Percentiles rank a stretch among this genome's conserved stretches.
These are phyloP conservation scores for Aspergillus arachidicola DNA, from an alignment of 2,329 filamentous ascomycete genomes.

Conservation along the genomic window DNA sequence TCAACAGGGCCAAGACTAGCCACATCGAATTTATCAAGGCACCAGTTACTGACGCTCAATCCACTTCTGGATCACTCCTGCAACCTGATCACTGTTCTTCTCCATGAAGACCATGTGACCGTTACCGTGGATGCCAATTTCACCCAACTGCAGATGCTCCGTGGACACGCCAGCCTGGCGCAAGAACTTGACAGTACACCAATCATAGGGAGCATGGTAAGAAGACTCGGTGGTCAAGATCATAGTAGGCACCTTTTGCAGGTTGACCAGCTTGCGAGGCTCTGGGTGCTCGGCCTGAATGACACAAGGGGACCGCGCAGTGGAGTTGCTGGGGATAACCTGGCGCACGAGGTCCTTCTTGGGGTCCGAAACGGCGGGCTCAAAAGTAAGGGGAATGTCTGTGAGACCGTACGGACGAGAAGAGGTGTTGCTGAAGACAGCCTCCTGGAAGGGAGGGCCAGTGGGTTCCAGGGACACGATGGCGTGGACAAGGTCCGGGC, in stretches of 20 bases:
- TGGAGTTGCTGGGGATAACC: slow-evolving; percentile 15
- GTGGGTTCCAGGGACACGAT: slow-evolving; percentile 57
- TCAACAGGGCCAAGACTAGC: not conserved
- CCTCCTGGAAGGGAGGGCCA: slow-evolving; percentile 46
- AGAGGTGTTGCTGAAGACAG: slow-evolving; percentile 14
- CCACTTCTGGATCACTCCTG: slow-evolving; percentile 13
- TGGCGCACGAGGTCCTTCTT: slow-evolving; percentile 16
- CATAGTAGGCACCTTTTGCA: slow-evolving; percentile 53
- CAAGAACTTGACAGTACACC: slow-evolving; percentile 57
- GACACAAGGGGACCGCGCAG: slow-evolving; percentile 31
- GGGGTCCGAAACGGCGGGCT: slow-evolving; percentile 14
- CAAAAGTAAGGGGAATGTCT: slow-evolving; percentile 21
- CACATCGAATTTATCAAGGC: not conserved
- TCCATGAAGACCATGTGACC: slow-evolving; percentile 51
- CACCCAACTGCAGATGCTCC: slow-evolving; percentile 49
- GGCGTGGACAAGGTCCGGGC: slow-evolving; percentile 51
- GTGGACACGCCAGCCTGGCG: slow-evolving; percentile 54
- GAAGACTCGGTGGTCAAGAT: slow-evolving; percentile 58
- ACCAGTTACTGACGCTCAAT: slow-evolving; percentile 9
- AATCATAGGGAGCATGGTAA: slow-evolving; percentile 59
- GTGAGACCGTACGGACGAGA: slow-evolving; percentile 25
- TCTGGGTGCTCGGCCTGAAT: slow-evolving; percentile 38
- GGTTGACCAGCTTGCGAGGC: slow-evolving; percentile 50
- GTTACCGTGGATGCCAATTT: slow-evolving; percentile 54
- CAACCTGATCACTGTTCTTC: slow-evolving; percentile 27